phyloP scores from a whole-genome alignment of 164 flowering plant genomes.

The Saururus chinensis region DNA sequence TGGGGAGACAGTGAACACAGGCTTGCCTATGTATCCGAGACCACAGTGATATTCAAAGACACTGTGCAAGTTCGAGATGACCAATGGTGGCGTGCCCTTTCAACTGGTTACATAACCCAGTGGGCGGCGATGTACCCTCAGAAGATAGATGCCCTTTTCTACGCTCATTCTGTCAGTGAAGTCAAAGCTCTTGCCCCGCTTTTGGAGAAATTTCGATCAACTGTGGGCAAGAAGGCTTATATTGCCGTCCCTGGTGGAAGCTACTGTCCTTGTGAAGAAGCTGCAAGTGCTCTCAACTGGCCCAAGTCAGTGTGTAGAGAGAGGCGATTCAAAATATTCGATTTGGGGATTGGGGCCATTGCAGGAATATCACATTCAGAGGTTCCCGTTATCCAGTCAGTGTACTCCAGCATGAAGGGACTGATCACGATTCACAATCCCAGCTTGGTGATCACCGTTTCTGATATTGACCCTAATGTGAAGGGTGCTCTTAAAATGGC shows the following conservation, averaged over 20 bases:
- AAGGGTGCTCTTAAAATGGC: slow-evolving; percentile 84
- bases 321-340: slow-evolving; percentile 85
- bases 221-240: slow-evolving; percentile 85
- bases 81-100: slow-evolving; percentile 94
- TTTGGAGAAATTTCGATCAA: slow-evolving; percentile 69
- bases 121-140: slow-evolving; percentile 98
- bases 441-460: slow-evolving; percentile 61
- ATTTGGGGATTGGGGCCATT: slow-evolving; percentile 55
- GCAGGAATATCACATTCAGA: slow-evolving; percentile 60
- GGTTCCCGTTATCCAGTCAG: slow-evolving; percentile 72
- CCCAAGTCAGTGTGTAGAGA: slow-evolving; percentile 77
- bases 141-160: slow-evolving; percentile 83
- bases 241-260: slow-evolving; percentile 73
- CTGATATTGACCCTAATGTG: slow-evolving; percentile 59
- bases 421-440: slow-evolving; percentile 85
- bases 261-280: slow-evolving; percentile 87
- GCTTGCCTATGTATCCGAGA: slow-evolving; percentile 93
- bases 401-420: slow-evolving; percentile 86
- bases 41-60: slow-evolving; percentile 93
- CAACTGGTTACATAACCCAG: slow-evolving; percentile 85
- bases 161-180: slow-evolving; percentile 74
- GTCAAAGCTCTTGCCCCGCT: slow-evolving; percentile 70
- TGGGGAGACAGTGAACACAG: slow-evolving; percentile 99
- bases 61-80: slow-evolving; percentile 84
- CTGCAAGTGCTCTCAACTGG: slow-evolving; percentile 70